These are phyloP conservation scores for Vickermania spadyakhi DNA, from an alignment of 208 protist species.

Conservation along the genomic window DNA sequence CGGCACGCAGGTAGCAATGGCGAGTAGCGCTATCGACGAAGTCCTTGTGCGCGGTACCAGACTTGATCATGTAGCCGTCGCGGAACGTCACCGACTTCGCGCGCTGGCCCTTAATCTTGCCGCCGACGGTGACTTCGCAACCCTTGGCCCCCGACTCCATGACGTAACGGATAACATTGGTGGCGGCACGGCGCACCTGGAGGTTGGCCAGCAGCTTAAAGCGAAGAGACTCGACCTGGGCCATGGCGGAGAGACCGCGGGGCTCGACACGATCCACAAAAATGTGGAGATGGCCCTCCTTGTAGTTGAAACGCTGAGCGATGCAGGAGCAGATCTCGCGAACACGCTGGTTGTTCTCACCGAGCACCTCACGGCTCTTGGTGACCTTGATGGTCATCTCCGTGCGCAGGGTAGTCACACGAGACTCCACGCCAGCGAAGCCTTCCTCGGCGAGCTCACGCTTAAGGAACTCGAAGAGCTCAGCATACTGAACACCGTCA, in stretches of 20 bases:
- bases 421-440: slow-evolving; percentile 95
- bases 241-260: slow-evolving; percentile 97
- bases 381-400: slow-evolving; percentile 99
- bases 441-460: slow-evolving; percentile 98
- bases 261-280: slow-evolving; percentile 96
- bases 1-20: slow-evolving; percentile 97
- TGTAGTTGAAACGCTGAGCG: slow-evolving; percentile 98
- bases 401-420: slow-evolving; percentile 92
- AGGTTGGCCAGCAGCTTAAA: slow-evolving; percentile 98
- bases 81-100: slow-evolving; percentile 99
- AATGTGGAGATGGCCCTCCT: slow-evolving; percentile 92
- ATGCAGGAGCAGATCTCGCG: slow-evolving; percentile 97
- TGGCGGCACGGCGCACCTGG: slow-evolving; percentile 97
- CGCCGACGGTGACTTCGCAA: slow-evolving; percentile 98
- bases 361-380: slow-evolving; percentile 94
- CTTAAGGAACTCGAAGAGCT: slow-evolving; percentile 99
- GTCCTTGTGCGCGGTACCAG: slow-evolving; percentile 87
- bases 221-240: slow-evolving; percentile 97
- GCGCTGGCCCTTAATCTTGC: slow-evolving; percentile 99
- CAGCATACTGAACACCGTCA: slow-evolving; percentile 99
- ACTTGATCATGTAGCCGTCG: slow-evolving; percentile 99
- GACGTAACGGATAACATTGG: slow-evolving; percentile 97
- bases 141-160: slow-evolving; percentile 99
- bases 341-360: slow-evolving; percentile 97
- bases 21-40: slow-evolving; percentile 95